Evolutionary conservation across 2,329 filamentous ascomycete species (phyloP).

Genomic region (Pestalotiopsis sp.): DNA sequence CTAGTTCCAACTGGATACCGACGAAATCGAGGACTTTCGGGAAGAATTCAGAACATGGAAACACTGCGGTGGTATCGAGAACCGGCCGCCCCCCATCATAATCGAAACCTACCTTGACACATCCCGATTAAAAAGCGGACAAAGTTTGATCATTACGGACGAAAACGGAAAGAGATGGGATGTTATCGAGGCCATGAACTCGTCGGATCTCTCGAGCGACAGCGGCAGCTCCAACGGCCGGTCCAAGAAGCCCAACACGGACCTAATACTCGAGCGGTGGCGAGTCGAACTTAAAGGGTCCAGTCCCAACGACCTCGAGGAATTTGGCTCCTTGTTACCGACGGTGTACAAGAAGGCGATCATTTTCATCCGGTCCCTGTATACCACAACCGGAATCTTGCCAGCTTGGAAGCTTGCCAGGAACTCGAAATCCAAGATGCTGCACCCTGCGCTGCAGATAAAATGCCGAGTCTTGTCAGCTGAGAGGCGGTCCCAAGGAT

Average conservation of each 20-base stretch:
- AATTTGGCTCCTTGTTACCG: conserved; percentile 69
- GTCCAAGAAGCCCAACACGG: conserved; percentile 55
- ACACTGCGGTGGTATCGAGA: conserved; percentile 73
- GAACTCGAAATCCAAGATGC: conserved; percentile 72
- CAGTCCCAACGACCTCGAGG: conserved; percentile 49
- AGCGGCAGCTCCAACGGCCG: conserved; percentile 48
- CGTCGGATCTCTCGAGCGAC: conserved; percentile 57
- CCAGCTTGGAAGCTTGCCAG: conserved; percentile 84
- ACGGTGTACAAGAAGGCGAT: conserved; percentile 98
- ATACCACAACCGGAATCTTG: conserved; percentile 77
- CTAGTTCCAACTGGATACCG: conserved; percentile 93
- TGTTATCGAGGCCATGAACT: conserved; percentile 79
- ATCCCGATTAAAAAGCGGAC: conserved; percentile 76
- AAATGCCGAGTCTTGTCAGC: conserved; percentile 78
- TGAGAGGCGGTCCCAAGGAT: conserved; percentile 53
- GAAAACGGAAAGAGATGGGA: conserved; percentile 92
- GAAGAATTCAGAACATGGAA: conserved; percentile 85
- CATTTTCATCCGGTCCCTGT: conserved; percentile 88
- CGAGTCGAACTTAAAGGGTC: conserved; percentile 75
- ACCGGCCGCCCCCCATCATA: conserved; percentile 79
- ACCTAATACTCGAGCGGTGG: conserved; percentile 91
- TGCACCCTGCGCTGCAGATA: conserved; percentile 69
- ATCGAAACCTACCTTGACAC: conserved; percentile 91
- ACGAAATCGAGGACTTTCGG: conserved; percentile 86
- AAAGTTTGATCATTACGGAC: conserved; percentile 86